A percentile compares a stretch with the other conserved stretches of the same genome.
Conservation (phyloP, 495 filamentous ascomycete species). For the Pyrenopolyporus hunteri region DNA sequence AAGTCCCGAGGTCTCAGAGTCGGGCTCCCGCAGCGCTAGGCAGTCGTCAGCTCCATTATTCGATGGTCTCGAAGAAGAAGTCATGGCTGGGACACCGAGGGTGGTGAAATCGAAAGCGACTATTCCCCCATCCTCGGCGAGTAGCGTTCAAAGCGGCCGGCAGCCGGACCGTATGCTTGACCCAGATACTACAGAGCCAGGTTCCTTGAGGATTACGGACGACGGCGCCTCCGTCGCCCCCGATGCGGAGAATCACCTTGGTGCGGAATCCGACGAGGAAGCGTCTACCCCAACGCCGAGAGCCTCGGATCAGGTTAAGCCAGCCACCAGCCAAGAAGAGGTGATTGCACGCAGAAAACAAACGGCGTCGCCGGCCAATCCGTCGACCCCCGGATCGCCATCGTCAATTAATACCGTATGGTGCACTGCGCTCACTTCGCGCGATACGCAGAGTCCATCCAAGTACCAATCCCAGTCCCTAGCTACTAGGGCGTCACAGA, state of each 20-base stretch:
- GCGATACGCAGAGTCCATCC: conserved; percentile 32
- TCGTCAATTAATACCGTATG: conserved; percentile 49
- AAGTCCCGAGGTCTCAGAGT: conserved; percentile 7
- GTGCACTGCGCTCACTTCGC: conserved; percentile 40
- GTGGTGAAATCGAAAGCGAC: conserved; percentile 11
- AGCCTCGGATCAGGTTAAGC: too few species aligned
- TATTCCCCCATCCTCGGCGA: conserved; percentile 39
- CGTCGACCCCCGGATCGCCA: conserved; percentile 38
- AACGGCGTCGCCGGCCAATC: conserved; percentile 3
- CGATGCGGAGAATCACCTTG: background rate
- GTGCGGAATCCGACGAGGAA: conserved; percentile 9
- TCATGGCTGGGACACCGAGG: conserved; percentile 34
- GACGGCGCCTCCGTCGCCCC: conserved; percentile 9
- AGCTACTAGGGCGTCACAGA: conserved; percentile 29
- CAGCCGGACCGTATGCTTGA: conserved; percentile 47
- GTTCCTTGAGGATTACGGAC: conserved; percentile 34
- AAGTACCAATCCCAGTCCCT: conserved; percentile 9
- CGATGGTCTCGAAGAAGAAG: conserved; percentile 22
- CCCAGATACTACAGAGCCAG: conserved; percentile 35
- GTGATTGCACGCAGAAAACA: background rate
- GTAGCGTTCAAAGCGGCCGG: conserved; percentile 47
- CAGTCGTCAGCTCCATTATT: conserved; percentile 25
- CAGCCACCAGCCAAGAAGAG: conserved; percentile 11
- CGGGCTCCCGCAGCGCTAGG: conserved; percentile 9
- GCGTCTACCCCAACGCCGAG: conserved; percentile 16